Percentiles rank a stretch among this genome's conserved stretches.
Conservation (phyloP, 139 green algal species). For the Ulvella scutata region DNA sequence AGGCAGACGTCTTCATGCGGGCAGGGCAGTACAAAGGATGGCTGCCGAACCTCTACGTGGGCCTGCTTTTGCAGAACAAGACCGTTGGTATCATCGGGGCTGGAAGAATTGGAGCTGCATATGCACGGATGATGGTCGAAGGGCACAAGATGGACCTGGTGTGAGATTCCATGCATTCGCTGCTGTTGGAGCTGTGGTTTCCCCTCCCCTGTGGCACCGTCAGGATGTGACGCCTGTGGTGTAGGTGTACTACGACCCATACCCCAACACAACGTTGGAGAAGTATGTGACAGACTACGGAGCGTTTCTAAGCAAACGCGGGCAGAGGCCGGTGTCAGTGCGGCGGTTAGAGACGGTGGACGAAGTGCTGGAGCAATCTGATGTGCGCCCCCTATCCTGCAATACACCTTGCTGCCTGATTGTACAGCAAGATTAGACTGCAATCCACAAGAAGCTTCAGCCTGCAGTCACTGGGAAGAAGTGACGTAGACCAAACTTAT, state of each 20-base stretch:
- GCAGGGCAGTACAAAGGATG: slow-evolving; percentile 85
- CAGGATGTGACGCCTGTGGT: too few relatives aligned
- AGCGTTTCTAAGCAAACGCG: slow-evolving; percentile 57
- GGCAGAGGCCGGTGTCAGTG: slow-evolving; percentile 55
- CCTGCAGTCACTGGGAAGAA: too few relatives aligned
- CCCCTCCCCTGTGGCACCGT: too few relatives aligned
- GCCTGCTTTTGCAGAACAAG: slow-evolving; percentile 59
- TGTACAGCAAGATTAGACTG: too few relatives aligned
- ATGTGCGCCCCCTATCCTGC: slow-evolving; percentile 52
- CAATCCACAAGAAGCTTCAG: too few relatives aligned
- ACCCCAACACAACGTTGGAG: slow-evolving; percentile 67
- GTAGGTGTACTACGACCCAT: slow-evolving; percentile 94
- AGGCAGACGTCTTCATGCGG: slow-evolving; percentile 96
- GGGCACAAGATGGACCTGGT: slow-evolving; percentile 98
- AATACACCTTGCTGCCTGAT: too few relatives aligned
- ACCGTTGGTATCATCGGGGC: slow-evolving; percentile 93
- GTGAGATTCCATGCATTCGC: too few relatives aligned
- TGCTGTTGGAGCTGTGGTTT: too few relatives aligned
- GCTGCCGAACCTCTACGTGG: slow-evolving; percentile 91
- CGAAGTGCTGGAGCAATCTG: slow-evolving; percentile 71
- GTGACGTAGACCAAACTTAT: too few relatives aligned
- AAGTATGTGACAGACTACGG: slow-evolving; percentile 51
- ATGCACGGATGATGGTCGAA: slow-evolving; percentile 96
- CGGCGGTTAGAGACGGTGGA: slow-evolving; percentile 65
- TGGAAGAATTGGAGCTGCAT: slow-evolving; percentile 82